Evolutionary conservation across 495 filamentous ascomycete genomes (phyloP).

Genomic region (Bacidia gigantensis): DNA sequence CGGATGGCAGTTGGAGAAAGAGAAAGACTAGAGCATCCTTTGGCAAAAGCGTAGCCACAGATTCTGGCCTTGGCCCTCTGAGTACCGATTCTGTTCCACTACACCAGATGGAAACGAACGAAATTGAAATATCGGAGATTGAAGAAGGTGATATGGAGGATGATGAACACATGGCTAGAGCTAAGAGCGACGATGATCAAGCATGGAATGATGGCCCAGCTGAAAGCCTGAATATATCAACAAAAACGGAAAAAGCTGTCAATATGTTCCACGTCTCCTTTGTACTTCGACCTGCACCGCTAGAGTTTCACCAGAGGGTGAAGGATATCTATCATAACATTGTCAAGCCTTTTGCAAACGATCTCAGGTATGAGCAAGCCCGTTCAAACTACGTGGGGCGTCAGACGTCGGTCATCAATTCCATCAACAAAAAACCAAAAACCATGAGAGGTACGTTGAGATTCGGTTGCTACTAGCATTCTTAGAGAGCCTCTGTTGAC

Average conservation of each 20-base stretch:
- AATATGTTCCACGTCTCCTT: conserved; percentile 97
- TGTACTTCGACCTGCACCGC: conserved; percentile 62
- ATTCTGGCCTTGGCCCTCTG: not conserved
- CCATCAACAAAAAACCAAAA: conserved; percentile 57
- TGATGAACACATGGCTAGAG: not conserved
- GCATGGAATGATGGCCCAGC: no score
- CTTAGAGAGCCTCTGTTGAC: not conserved
- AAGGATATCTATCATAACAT: conserved; percentile 76
- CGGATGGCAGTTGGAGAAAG: conserved; percentile 81
- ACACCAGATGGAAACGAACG: not conserved
- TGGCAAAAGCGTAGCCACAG: conserved; percentile 8
- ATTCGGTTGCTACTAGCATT: not conserved
- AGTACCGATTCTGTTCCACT: no score
- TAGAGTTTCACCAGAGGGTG: conserved; percentile 60
- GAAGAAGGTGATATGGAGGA: not conserved
- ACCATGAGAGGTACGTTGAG: conserved; percentile 51
- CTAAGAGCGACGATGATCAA: not conserved
- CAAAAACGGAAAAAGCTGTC: conserved; percentile 35
- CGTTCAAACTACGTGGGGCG: conserved; percentile 76
- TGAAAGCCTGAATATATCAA: not conserved
- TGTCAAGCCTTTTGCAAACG: conserved; percentile 77
- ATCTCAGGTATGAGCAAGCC: conserved; percentile 80
- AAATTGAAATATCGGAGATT: not conserved
- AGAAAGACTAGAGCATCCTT: conserved; percentile 37
- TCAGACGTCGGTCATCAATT: conserved; percentile 64